A percentile compares a stretch with the other conserved stretches of the same genome.
Evolutionary conservation across 352 stramenopile species (phyloP).

Genomic region (Pythium dissimile): DNA sequence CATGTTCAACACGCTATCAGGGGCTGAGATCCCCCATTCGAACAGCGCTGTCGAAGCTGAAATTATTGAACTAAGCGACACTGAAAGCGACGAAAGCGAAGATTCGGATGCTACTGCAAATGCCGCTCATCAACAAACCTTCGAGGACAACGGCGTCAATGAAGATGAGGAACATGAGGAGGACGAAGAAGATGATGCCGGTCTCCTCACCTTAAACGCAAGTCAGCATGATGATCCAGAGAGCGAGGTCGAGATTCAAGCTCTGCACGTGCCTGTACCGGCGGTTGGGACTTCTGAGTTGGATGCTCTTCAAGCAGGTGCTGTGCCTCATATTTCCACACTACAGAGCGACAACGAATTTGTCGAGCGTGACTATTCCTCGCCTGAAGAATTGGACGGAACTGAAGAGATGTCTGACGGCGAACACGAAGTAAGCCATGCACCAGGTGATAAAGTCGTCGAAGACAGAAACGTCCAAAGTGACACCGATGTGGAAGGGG

Average conservation of each 20-base stretch:
- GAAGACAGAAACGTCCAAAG: neutral
- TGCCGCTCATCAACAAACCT: neutral
- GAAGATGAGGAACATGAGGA: neutral
- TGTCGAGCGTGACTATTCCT: too few species aligned
- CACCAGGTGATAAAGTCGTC: neutral
- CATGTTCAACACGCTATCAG: neutral
- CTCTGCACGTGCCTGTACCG: too few species aligned
- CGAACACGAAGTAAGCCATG: too few species aligned
- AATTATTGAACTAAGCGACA: conserved; percentile 9
- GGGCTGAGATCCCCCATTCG: neutral
- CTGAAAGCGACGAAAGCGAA: neutral
- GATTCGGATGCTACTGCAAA: neutral
- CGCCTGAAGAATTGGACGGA: too few species aligned
- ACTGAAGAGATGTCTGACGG: neutral
- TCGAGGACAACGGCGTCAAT: neutral
- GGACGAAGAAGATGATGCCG: neutral
- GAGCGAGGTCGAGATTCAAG: neutral
- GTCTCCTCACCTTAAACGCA: too few species aligned
- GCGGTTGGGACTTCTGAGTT: too few species aligned
- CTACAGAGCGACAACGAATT: too few species aligned
- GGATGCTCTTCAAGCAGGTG: too few species aligned
- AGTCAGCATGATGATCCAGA: too few species aligned
- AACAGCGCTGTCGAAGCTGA: neutral
- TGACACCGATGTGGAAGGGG: neutral
- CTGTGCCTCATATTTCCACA: too few species aligned